These are phyloP conservation scores for Zizania palustris DNA, from an alignment of 202 grass and related monocot species.

Conservation along the genomic window DNA sequence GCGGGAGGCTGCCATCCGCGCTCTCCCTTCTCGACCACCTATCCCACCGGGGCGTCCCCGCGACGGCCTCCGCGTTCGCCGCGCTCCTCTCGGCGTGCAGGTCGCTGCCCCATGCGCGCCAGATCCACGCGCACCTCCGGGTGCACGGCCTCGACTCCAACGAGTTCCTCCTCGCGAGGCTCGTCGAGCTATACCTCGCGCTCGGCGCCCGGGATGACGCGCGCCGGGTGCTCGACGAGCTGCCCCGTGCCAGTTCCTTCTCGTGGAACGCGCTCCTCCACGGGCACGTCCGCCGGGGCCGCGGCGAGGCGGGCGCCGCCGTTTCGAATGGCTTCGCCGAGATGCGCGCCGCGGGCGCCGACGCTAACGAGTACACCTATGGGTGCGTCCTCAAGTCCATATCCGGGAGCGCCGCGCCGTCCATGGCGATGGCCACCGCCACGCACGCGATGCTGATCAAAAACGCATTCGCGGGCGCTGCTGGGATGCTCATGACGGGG, in stretches of 20 bases:
- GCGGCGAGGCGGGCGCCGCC: conserved; percentile 48
- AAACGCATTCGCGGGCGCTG: conserved; percentile 62
- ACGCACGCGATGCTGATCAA: conserved; percentile 73
- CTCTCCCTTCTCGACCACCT: conserved; percentile 85
- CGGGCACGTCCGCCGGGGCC: conserved; percentile 57
- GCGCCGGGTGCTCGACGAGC: conserved; percentile 47
- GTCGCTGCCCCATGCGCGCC: conserved; percentile 59
- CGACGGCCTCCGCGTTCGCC: conserved; percentile 68
- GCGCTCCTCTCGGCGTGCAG: conserved; percentile 69
- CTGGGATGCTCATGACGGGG: conserved; percentile 66
- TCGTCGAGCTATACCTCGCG: conserved; percentile 69
- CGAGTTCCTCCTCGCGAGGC: conserved; percentile 67
- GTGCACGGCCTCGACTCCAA: conserved; percentile 67
- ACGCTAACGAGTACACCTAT: conserved; percentile 77
- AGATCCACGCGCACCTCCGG: conserved; percentile 74
- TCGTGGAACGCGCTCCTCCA: conserved; percentile 85
- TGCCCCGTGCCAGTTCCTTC: conserved; percentile 51
- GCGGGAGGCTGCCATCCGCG: conserved; percentile 55
- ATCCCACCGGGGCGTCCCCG: conserved; percentile 75
- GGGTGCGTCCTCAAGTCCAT: conserved; percentile 85
- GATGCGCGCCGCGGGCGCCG: conserved; percentile 66
- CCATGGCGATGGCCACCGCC: conserved; percentile 61
- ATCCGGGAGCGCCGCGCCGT: conserved; percentile 58
- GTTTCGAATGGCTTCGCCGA: conserved; percentile 48
- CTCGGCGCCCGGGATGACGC: conserved; percentile 67